Evolutionary conservation across 1,284 basidiomycete genomes (phyloP).

Genomic region (Trichosporon asahii): DNA sequence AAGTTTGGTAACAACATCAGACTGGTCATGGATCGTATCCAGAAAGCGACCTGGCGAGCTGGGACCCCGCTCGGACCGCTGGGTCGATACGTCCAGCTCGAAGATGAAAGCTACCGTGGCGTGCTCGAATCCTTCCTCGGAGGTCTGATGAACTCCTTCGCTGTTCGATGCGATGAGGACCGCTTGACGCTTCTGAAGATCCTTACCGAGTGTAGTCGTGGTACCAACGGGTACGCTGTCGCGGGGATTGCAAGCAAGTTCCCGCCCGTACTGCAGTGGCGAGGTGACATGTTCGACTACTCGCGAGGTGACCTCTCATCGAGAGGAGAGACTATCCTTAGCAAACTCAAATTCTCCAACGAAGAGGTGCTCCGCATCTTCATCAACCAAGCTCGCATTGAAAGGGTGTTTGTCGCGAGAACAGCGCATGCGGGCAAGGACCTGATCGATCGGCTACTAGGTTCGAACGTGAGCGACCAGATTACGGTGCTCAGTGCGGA

Average conservation of each 20-base stretch:
- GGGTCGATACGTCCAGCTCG: conserved; percentile 72
- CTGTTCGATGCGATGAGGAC: conserved; percentile 57
- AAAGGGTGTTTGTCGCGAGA: conserved; percentile 65
- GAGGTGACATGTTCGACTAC: conserved; percentile 73
- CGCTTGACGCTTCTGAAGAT: background rate
- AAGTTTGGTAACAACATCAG: conserved; percentile 48
- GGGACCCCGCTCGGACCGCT: conserved; percentile 78
- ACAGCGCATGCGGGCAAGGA: conserved; percentile 62
- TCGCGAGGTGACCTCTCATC: conserved; percentile 61
- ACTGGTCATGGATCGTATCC: conserved; percentile 59
- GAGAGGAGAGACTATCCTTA: conserved; percentile 69
- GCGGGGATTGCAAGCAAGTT: background rate
- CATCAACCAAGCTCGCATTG: conserved; percentile 71
- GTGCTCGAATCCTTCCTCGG: conserved; percentile 68
- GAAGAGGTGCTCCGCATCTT: conserved; percentile 74
- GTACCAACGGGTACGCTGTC: background rate
- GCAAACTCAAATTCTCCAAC: conserved; percentile 74
- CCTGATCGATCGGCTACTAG: conserved; percentile 54
- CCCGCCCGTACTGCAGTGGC: conserved; percentile 2
- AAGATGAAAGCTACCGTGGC: conserved; percentile 65
- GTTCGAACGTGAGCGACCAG: background rate
- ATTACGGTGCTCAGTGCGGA: conserved; percentile 35
- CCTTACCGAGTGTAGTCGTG: background rate
- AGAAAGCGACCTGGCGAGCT: conserved; percentile 62
- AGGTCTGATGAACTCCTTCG: conserved; percentile 65